Percentiles rank a stretch among this genome's conserved stretches.
Conservation (phyloP, 345 rosid species). For the Hirschfeldia incana region DNA sequence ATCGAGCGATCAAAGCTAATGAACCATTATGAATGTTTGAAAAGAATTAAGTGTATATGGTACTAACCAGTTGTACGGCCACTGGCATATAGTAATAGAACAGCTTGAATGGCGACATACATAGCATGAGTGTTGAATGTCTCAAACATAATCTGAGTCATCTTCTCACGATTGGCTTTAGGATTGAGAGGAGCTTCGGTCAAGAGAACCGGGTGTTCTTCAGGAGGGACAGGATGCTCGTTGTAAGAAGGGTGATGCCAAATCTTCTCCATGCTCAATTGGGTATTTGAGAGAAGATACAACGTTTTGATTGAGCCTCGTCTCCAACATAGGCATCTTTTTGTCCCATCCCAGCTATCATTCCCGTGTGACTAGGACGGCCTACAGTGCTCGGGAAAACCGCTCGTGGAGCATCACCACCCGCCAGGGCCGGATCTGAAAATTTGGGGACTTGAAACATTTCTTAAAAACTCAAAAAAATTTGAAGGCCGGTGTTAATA, state of each 20-base stretch:
- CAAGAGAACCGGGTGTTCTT: slow-evolving; percentile 74
- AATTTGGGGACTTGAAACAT: no score
- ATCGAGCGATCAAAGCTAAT: no score
- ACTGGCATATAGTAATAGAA: slow-evolving; percentile 70
- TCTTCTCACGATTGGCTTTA: slow-evolving; percentile 78
- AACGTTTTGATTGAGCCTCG: slow-evolving; percentile 76
- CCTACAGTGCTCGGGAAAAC: slow-evolving; percentile 29
- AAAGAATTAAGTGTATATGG: background rate
- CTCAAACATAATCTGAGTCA: slow-evolving; percentile 77
- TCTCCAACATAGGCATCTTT: slow-evolving; percentile 74
- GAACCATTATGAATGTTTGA: background rate
- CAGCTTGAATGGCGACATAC: slow-evolving; percentile 80
- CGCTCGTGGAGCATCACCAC: no score
- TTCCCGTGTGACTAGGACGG: slow-evolving; percentile 69
- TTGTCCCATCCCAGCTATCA: slow-evolving; percentile 79
- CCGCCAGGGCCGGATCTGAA: no score
- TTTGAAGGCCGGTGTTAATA: no score
- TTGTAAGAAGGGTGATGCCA: slow-evolving; percentile 79
- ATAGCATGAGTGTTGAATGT: slow-evolving; percentile 73
- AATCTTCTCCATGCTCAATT: slow-evolving; percentile 69
- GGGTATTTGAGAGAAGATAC: slow-evolving; percentile 75
- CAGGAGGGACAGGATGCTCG: slow-evolving; percentile 78
- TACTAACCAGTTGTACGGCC: slow-evolving; percentile 55
- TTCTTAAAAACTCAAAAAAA: no score
- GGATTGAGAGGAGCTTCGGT: slow-evolving; percentile 83